These are phyloP conservation scores for Tetrapisispora iriomotensis DNA, from an alignment of 805 yeast species.

Conservation along the genomic window DNA sequence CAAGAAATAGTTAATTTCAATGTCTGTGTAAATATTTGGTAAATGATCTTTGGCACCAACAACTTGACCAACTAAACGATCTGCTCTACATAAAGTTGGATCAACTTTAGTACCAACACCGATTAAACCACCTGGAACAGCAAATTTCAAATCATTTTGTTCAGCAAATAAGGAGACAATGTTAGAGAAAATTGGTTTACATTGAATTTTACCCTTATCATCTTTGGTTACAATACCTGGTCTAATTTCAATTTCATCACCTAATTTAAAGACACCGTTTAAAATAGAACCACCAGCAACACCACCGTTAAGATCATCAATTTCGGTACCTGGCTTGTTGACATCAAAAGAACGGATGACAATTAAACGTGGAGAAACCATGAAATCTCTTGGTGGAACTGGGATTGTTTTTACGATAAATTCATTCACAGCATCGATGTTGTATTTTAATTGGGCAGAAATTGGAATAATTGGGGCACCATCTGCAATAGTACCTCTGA, in stretches of 20 bases:
- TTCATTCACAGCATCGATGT: conserved; percentile 97
- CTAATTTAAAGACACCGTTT: conserved; percentile 92
- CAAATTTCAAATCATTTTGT: conserved; percentile 93
- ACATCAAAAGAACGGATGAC: conserved; percentile 98
- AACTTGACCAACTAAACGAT: conserved; percentile 97
- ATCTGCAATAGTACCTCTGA: conserved; percentile 97
- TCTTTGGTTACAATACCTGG: conserved; percentile 98
- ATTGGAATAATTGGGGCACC: conserved; percentile 99
- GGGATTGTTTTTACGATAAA: conserved; percentile 90
- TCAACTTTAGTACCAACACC: conserved; percentile 99
- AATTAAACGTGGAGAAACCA: conserved; percentile 87
- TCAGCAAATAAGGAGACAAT: conserved; percentile 94
- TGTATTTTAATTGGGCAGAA: conserved; percentile 96
- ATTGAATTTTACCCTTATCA: conserved; percentile 77
- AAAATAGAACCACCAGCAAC: conserved; percentile 99
- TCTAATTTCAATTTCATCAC: conserved; percentile 97
- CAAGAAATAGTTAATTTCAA: conserved; percentile 93
- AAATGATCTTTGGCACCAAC: conserved; percentile 95
- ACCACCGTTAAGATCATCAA: conserved; percentile 96
- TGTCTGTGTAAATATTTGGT: conserved; percentile 93
- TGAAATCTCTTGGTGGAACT: conserved; percentile 90
- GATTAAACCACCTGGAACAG: conserved; percentile 99
- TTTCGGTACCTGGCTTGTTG: conserved; percentile 97
- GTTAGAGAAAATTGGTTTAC: conserved; percentile 91
- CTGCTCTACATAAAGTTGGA: conserved; percentile 98